A percentile compares a stretch with the other conserved stretches of the same genome.
Evolutionary conservation across 2,329 filamentous ascomycete species (phyloP).

Genomic region (Macrophomina tecta): DNA sequence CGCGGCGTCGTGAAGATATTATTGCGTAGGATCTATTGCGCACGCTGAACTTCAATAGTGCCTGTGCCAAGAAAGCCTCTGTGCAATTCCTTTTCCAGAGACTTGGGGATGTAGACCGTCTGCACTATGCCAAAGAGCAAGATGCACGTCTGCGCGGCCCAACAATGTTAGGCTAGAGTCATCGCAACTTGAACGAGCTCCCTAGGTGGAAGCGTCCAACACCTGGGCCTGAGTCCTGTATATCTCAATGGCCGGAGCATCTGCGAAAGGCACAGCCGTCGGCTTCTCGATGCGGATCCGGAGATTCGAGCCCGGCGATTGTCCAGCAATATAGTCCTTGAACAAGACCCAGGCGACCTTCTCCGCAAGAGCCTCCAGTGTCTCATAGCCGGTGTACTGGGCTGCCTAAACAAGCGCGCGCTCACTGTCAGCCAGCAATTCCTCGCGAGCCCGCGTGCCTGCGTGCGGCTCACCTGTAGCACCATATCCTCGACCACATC

Average conservation of each 20-base stretch:
- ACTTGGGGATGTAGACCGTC: too few species aligned
- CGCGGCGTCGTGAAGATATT: too few species aligned
- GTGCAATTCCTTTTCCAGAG: too few species aligned
- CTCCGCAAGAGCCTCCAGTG: slow-evolving; percentile 53
- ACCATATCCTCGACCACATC: slow-evolving; percentile 64
- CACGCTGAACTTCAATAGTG: too few species aligned
- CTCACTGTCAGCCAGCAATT: background rate
- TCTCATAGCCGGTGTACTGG: slow-evolving; percentile 52
- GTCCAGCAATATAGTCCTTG: slow-evolving; percentile 43
- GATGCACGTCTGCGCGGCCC: too few species aligned
- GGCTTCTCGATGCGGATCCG: slow-evolving; percentile 73
- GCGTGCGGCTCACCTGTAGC: slow-evolving; percentile 59
- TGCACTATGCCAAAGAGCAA: too few species aligned
- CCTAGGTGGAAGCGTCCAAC: background rate
- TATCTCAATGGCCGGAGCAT: slow-evolving; percentile 72
- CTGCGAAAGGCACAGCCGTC: slow-evolving; percentile 73
- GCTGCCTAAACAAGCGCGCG: slow-evolving; percentile 42
- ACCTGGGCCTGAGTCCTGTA: slow-evolving; percentile 31
- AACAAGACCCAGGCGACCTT: slow-evolving; percentile 49
- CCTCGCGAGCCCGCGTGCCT: background rate
- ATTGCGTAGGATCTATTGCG: too few species aligned
- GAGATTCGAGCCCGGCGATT: slow-evolving; percentile 56
- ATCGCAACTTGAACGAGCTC: too few species aligned
- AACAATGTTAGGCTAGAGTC: too few species aligned
- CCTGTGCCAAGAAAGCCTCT: too few species aligned